Evolutionary conservation across 1,139 yeast species (phyloP).

Genomic region (Sugiyamaella novakii): DNA sequence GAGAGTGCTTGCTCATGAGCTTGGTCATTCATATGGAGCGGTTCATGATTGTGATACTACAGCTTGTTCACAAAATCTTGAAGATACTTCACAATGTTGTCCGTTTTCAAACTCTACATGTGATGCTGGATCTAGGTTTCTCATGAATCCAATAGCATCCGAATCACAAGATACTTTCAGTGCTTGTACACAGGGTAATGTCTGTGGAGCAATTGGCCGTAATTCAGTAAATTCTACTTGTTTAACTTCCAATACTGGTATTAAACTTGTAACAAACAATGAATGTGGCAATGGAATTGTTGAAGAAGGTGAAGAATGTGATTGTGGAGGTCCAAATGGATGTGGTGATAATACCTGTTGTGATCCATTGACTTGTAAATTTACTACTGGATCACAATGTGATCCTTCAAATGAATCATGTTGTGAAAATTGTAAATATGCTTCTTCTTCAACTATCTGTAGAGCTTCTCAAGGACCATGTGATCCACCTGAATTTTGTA

Average conservation of each 20-base stretch:
- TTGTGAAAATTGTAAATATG: slow-evolving; percentile 41
- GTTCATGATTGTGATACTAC: slow-evolving; percentile 45
- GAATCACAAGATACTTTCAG: slow-evolving; percentile 40
- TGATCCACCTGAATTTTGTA: slow-evolving; percentile 43
- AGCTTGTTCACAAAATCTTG: slow-evolving; percentile 40
- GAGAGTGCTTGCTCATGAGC: slow-evolving; percentile 46
- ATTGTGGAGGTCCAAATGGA: slow-evolving; percentile 46
- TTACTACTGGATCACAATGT: slow-evolving; percentile 41
- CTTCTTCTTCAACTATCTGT: slow-evolving; percentile 38
- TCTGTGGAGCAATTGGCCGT: slow-evolving; percentile 41
- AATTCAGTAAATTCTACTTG: slow-evolving; percentile 42
- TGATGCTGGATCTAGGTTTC: slow-evolving; percentile 41
- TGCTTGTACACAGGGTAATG: slow-evolving; percentile 44
- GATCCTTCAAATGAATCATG: slow-evolving; percentile 44
- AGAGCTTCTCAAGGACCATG: slow-evolving; percentile 43
- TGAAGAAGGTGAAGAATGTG: slow-evolving; percentile 48
- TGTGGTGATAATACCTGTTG: slow-evolving; percentile 43
- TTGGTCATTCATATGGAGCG: slow-evolving; percentile 49
- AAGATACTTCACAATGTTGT: slow-evolving; percentile 42
- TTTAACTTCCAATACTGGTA: slow-evolving; percentile 41
- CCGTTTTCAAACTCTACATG: slow-evolving; percentile 40
- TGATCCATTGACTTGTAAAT: slow-evolving; percentile 44
- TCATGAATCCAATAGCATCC: slow-evolving; percentile 45
- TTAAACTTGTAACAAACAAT: slow-evolving; percentile 39
- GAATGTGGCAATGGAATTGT: slow-evolving; percentile 48